A percentile compares a stretch with the other conserved stretches of the same genome.
Conservation (phyloP, 1,139 yeast species). For the Blastobotrys arbuscula region DNA sequence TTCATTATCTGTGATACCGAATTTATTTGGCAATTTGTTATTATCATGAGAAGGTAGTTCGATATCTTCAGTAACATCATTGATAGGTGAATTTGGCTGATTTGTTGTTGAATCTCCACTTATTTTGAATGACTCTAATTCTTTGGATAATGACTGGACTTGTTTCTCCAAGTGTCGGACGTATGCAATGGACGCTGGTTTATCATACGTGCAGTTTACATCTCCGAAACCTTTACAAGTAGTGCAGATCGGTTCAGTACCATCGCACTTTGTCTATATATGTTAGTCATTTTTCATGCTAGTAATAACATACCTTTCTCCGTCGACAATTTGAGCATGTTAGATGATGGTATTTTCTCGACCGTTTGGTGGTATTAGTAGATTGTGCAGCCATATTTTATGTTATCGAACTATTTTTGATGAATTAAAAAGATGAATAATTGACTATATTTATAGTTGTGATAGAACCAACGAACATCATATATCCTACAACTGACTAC, state of each 20-base stretch:
- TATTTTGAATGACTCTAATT: background rate
- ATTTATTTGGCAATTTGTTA: background rate
- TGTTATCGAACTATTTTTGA: too few relatives aligned
- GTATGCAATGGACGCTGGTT: conserved; percentile 14
- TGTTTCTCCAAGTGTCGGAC: conserved; percentile 14
- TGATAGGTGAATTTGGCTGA: background rate
- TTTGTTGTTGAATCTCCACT: background rate
- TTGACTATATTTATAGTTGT: too few relatives aligned
- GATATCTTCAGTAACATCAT: background rate
- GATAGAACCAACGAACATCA: too few relatives aligned
- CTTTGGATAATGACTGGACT: conserved; percentile 10
- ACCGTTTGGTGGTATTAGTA: conserved; percentile 2
- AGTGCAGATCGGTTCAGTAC: conserved; percentile 13
- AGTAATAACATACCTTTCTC: conserved; percentile 9
- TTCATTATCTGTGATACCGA: conserved; percentile 6
- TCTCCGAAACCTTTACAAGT: conserved; percentile 15
- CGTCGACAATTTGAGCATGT: conserved; percentile 14
- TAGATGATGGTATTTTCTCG: conserved; percentile 12
- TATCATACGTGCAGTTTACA: conserved; percentile 12
- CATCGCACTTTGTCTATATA: conserved; percentile 12
- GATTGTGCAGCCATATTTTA: too few relatives aligned
- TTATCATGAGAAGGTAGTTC: background rate
- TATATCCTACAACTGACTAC: too few relatives aligned
- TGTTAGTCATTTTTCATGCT: background rate
- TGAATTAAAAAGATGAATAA: too few relatives aligned